phyloP scores from a whole-genome alignment of 345 rosid genomes.

The Cardamine resedifolia region DNA sequence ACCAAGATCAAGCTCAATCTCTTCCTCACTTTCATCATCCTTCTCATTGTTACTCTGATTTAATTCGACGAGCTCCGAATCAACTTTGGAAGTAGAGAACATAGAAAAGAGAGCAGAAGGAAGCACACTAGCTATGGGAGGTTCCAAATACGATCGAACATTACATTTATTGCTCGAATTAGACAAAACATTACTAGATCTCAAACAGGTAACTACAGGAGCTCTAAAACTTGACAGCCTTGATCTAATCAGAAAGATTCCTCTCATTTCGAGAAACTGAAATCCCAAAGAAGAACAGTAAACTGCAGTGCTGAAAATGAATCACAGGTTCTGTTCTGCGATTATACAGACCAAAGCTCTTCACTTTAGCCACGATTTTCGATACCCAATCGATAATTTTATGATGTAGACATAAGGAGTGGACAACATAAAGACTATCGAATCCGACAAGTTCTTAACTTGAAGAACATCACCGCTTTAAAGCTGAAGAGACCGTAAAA shows the following conservation, averaged over 20 bases:
- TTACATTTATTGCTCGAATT: not conserved
- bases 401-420: not conserved
- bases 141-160: slow-evolving; percentile 2
- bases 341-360: slow-evolving; percentile 21
- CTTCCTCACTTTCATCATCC: slow-evolving; percentile 29
- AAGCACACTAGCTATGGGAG: slow-evolving; percentile 3
- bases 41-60: slow-evolving; percentile 5
- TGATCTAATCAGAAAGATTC: slow-evolving; percentile 30
- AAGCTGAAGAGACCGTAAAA: not conserved
- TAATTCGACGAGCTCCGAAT: not conserved
- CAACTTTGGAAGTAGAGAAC: slow-evolving; percentile 25
- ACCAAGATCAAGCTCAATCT: slow-evolving; percentile 18
- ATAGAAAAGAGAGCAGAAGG: slow-evolving; percentile 17
- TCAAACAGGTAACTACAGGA: slow-evolving; percentile 7
- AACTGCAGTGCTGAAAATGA: not conserved
- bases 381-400: not conserved
- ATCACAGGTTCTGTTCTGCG: slow-evolving; percentile 5
- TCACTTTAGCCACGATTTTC: slow-evolving; percentile 7
- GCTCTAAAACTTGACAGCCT: slow-evolving; percentile 13
- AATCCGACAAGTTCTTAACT: not conserved
- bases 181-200: slow-evolving; percentile 7
- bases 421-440: not conserved
- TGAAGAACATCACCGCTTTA: slow-evolving; percentile 17
- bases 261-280: slow-evolving; percentile 25
- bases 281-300: slow-evolving; percentile 4